Evolutionary conservation across 148 eudicot species (phyloP), one percentile per base, ranked within the genome.

Genomic region (Dysphania ambrosioides): DNA sequence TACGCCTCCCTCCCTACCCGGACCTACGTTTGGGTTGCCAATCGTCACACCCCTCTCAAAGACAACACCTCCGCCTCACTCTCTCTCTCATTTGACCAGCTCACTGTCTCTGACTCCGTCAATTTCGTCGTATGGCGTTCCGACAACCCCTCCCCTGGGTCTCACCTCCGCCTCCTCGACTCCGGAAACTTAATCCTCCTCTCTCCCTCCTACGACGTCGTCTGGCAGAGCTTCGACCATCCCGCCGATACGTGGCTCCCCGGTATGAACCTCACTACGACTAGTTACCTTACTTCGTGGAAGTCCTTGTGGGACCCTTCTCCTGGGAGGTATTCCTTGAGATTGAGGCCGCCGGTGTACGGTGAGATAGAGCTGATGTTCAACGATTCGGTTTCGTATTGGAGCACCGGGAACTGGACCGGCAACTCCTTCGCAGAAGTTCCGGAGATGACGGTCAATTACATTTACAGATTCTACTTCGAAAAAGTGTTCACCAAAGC

Each of bases 181-280:
- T 78, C 83, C 29, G 96, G 96, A 1, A 83, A 88, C 55, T 71
- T 93, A 42, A 83, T 88, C 26, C 67, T 93, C 7, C 5, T 67
- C 29, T 72, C 58, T 0, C 7, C n/a, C 6, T 15, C 30, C 1
- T 82, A 85, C 40, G 80, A 30, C 19, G 67, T 85, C 21, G 82
- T 86, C 31, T 93, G 98, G 98, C 84, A 83, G 74, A 88, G 93
- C 83, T 93, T 93, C 27, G 90, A 89, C 70, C 73, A 29, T 24
- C 98, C 98, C 31, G 60, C 92, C 3, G 96, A 93, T 77, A 93
- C 96, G 53, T 93, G 91, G 90, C 85, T 93, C 0, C 96, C 98
- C 19, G 96, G 90, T 18, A 87, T 90, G 96, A 89, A 93, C 58
- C 41, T 93, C 32, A 85, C 91, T 5, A 53, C 49, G 0, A 51